Base-by-base conservation (phyloP, 805 yeast species). In the Starmera caribaea region DNA sequence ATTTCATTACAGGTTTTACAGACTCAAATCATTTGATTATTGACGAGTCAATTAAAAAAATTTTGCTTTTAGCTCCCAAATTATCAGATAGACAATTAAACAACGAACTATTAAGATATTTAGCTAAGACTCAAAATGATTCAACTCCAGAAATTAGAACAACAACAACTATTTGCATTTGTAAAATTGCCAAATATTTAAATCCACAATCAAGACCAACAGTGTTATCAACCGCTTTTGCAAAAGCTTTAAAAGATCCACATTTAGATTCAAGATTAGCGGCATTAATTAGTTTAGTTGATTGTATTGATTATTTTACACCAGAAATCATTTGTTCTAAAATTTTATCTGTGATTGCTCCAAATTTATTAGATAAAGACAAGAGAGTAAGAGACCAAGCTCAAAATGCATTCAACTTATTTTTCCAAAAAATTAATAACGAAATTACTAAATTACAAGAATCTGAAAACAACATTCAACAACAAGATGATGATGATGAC, bases 181-280 rank as follows among this genome's bases (percentile, higher is more conserved):
- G 82, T 32, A 74, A 75, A 40, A 75, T 87, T 35, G 79, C 92
- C 0, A 57, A 68, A 28, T 61, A 66, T 42, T 71, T 87, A 48
- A 77, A 76, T 49, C 51, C 65, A 16, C 59, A 56, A 13, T 66
- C 82, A 26, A 69, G 89, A 42, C 69, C 85, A 9, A 79, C 77
- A 16, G 95, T 92, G 3, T 63, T 92, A 36, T 78, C 87, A 3
- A 87, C 96, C 1, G 97, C 97, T 0, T 81, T 84, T 49, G 74
- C 85, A 3, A 81, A 88, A 50, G 82, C 95, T 0, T 66, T 90
- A 35, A 79, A 79, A 50, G 98, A 90, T 58, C 72, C 89, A 1
- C 78, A 76, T 51, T 69, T 79, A 3, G 87, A 83, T 8, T 77
- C 94, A 12, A 72, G 92, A 46, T 57, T 79, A 52, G 83, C 81